Evolutionary conservation across 345 rosid species (phyloP).

Genomic region (Trapa bicornis): DNA sequence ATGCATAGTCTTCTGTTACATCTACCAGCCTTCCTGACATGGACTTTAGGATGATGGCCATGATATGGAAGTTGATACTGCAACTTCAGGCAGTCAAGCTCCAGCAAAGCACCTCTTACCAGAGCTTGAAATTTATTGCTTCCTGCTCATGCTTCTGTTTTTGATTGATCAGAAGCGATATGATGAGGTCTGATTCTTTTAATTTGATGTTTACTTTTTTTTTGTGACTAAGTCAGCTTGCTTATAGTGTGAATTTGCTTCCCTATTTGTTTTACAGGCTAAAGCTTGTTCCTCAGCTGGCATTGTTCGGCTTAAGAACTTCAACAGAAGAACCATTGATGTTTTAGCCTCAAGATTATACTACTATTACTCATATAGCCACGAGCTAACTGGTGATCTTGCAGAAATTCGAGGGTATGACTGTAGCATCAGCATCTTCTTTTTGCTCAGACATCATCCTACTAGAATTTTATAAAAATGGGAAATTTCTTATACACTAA

Average conservation of each 20-base stretch:
- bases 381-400: constrained; percentile 67
- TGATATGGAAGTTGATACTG: constrained; percentile 88
- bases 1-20: background rate
- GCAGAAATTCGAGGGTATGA: constrained; percentile 76
- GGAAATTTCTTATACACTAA: no score
- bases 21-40: constrained; percentile 2
- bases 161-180: constrained; percentile 69
- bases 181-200: constrained; percentile 30
- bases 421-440: background rate
- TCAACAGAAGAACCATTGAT: constrained; percentile 71
- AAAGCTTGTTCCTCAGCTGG: constrained; percentile 81
- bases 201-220: background rate
- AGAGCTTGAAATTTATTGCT: constrained; percentile 67
- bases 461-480: background rate
- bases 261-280: constrained; percentile 35
- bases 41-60: constrained; percentile 46
- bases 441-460: background rate
- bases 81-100: constrained; percentile 40
- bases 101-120: constrained; percentile 44
- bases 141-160: constrained; percentile 58
- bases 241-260: constrained; percentile 1
- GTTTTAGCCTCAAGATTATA: constrained; percentile 70
- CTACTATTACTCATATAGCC: constrained; percentile 64
- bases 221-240: background rate
- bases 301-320: constrained; percentile 51